phyloP scores from a whole-genome alignment of 495 filamentous ascomycete genomes.

The Hamigera avellanea region DNA sequence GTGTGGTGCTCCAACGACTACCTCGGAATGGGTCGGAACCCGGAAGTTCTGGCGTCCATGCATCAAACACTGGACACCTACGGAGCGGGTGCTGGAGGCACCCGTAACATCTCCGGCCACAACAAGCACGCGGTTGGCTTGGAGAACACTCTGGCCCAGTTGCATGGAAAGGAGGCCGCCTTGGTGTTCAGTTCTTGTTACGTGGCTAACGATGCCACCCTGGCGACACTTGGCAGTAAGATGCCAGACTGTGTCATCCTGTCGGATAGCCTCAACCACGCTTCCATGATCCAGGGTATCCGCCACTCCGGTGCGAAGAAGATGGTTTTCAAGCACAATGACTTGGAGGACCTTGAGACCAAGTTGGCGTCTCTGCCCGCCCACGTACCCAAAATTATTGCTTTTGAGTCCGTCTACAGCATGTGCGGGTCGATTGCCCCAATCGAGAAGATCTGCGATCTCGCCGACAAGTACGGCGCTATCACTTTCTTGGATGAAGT shows the following conservation, averaged over 20 bases:
- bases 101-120: conserved; percentile 94
- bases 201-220: conserved; percentile 94
- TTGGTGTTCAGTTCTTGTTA: conserved; percentile 96
- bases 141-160: conserved; percentile 72
- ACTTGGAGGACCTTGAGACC: conserved; percentile 74
- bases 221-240: conserved; percentile 92
- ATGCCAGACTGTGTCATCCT: conserved; percentile 92
- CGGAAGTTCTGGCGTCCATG: conserved; percentile 78
- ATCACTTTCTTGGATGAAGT: conserved; percentile 97
- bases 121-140: conserved; percentile 86
- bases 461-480: conserved; percentile 95
- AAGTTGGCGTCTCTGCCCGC: conserved; percentile 81
- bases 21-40: conserved; percentile 91
- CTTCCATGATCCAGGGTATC: conserved; percentile 99
- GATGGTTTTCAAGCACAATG: conserved; percentile 98
- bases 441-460: conserved; percentile 88
- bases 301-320: conserved; percentile 93
- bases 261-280: conserved; percentile 91
- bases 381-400: conserved; percentile 89
- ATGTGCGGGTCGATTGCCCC: conserved; percentile 98
- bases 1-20: conserved; percentile 99
- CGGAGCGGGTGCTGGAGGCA: conserved; percentile 90
- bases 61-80: conserved; percentile 91
- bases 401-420: conserved; percentile 96
- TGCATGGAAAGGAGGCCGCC: conserved; percentile 85